A percentile compares a stretch with the other conserved stretches of the same genome.
Conservation (phyloP, 768 basidiomycete species). For the Chalciporus sphaerocephalus region DNA sequence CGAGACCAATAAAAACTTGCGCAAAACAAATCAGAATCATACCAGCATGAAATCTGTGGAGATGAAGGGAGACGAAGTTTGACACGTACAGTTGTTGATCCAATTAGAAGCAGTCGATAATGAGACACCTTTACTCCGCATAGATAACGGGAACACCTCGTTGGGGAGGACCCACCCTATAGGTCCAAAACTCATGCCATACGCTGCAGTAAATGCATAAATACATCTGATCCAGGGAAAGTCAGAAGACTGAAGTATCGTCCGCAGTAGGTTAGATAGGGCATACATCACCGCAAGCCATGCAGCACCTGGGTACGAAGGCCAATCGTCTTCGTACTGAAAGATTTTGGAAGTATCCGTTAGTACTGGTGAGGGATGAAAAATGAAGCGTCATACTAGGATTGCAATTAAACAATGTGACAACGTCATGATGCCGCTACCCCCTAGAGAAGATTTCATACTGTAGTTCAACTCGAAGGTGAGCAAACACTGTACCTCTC, state of each 20-base stretch:
- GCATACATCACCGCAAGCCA: constrained; percentile 68
- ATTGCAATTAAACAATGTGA: constrained; percentile 64
- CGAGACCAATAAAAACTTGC: constrained; percentile 68
- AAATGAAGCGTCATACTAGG: constrained; percentile 40
- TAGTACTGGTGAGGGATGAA: neutral
- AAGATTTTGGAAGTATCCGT: constrained; percentile 36
- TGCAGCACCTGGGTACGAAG: constrained; percentile 50
- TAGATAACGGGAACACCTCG: constrained; percentile 77
- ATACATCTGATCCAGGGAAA: constrained; percentile 42
- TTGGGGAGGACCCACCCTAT: constrained; percentile 81
- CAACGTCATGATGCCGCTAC: constrained; percentile 58
- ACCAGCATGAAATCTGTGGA: neutral
- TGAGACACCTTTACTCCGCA: constrained; percentile 79
- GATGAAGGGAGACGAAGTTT: neutral
- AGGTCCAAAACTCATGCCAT: constrained; percentile 75
- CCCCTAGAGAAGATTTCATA: constrained; percentile 31
- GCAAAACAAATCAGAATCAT: constrained; percentile 4
- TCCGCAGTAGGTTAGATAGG: neutral
- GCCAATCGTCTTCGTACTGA: constrained; percentile 54
- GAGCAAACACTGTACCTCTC: constrained; percentile 34
- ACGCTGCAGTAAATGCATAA: constrained; percentile 73
- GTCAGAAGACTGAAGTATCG: neutral
- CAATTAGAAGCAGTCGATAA: constrained; percentile 84
- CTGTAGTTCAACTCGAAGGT: neutral
- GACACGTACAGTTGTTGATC: constrained; percentile 67